Conservation (phyloP, 78 protist genomes). For the Polysphondylium violaceum region DNA sequence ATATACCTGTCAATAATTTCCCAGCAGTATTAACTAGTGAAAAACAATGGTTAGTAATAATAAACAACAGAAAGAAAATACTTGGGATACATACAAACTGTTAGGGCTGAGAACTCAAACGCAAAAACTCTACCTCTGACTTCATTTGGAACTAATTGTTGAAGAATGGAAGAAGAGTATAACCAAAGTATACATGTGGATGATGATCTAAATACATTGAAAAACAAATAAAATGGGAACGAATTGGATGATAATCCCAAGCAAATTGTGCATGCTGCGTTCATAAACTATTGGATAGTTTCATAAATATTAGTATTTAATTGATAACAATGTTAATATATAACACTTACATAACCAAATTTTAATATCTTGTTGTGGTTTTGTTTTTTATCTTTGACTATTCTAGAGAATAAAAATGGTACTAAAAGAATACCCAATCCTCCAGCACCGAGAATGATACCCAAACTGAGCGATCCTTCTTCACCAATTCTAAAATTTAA, state of each 20-base stretch:
- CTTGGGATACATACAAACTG: constrained; percentile 17
- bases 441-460: constrained; percentile 55
- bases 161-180: constrained; percentile 31
- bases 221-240: constrained; percentile 56
- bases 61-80: too few relatives aligned
- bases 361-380: constrained; percentile 32
- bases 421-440: constrained; percentile 44
- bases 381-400: constrained; percentile 32
- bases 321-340: background rate
- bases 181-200: constrained; percentile 71
- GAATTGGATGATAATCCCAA: constrained; percentile 24
- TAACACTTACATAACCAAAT: constrained; percentile 42
- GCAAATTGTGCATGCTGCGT: constrained; percentile 31
- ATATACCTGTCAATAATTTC: constrained; percentile 11
- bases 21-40: background rate
- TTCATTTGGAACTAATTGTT: constrained; percentile 47
- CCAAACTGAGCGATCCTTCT: background rate
- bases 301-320: background rate
- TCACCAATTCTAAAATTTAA: constrained; percentile 13
- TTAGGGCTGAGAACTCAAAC: constrained; percentile 27
- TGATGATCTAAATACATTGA: constrained; percentile 38
- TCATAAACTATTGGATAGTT: constrained; percentile 35
- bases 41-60: too few relatives aligned
- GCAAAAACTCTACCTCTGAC: constrained; percentile 70
- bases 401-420: constrained; percentile 57